phyloP scores from a whole-genome alignment of 164 flowering plant genomes.

The Magnolia changhungtana region DNA sequence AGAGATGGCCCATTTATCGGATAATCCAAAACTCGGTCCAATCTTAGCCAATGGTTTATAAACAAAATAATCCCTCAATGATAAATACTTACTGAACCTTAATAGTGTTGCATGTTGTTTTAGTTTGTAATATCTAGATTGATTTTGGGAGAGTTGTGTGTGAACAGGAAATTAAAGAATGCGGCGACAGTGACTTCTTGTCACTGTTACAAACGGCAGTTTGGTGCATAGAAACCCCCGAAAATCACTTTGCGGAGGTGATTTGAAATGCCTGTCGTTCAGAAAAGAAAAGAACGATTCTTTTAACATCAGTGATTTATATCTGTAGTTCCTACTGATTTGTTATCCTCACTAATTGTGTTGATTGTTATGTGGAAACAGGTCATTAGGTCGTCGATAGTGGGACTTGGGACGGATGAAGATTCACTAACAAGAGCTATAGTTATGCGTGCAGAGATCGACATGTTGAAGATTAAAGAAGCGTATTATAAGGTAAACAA shows the following conservation, averaged over 20 bases:
- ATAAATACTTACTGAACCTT: background rate
- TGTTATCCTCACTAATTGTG: background rate
- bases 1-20: background rate
- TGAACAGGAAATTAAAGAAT: constrained; percentile 49
- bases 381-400: constrained; percentile 54
- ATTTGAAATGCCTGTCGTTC: background rate
- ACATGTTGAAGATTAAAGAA: constrained; percentile 56
- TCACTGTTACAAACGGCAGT: constrained; percentile 39
- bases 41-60: background rate
- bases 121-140: background rate
- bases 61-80: background rate
- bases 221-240: constrained; percentile 64
- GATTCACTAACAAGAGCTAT: constrained; percentile 66
- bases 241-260: constrained; percentile 78
- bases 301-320: background rate
- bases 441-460: constrained; percentile 65
- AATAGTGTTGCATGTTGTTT: background rate
- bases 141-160: background rate
- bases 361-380: constrained; percentile 11
- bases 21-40: background rate
- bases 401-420: constrained; percentile 78
- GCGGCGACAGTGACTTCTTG: constrained; percentile 41
- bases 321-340: background rate
- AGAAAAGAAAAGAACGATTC: background rate
- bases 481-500: constrained; percentile 45